Conservation (phyloP, 1,284 basidiomycete genomes). For the Anthracocystis panici-leucophaei region DNA sequence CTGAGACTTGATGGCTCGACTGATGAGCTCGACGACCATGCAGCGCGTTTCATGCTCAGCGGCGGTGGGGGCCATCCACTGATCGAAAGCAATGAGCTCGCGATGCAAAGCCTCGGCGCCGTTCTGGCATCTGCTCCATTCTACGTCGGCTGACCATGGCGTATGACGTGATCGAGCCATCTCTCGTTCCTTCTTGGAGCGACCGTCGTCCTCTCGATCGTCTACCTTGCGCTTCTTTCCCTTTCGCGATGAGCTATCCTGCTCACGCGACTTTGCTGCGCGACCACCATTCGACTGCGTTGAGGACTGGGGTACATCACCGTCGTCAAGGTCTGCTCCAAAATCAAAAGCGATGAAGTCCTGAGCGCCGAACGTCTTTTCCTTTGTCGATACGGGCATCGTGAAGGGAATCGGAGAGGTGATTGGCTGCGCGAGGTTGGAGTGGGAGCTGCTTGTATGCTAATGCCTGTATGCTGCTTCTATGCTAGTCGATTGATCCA, state of each 20-base stretch:
- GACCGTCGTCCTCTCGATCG: slow-evolving; percentile 66
- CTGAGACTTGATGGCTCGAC: slow-evolving; percentile 75
- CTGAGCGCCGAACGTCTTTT: slow-evolving; percentile 42
- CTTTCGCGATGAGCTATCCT: slow-evolving; percentile 18
- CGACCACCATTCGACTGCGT: slow-evolving; percentile 10
- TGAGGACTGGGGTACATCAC: slow-evolving; percentile 16
- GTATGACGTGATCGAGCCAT: slow-evolving; percentile 76
- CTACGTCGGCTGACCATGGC: slow-evolving; percentile 83
- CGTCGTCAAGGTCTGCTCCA: slow-evolving; percentile 34
- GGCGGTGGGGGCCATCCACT: slow-evolving; percentile 87
- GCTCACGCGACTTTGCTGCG: slow-evolving; percentile 14
- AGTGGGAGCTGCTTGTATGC: background rate
- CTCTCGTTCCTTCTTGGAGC: slow-evolving; percentile 75
- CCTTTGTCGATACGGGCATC: slow-evolving; percentile 34
- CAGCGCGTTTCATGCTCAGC: slow-evolving; percentile 86
- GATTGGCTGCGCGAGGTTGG: too few species aligned
- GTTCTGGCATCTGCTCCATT: slow-evolving; percentile 82
- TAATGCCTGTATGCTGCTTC: background rate
- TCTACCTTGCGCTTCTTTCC: slow-evolving; percentile 60
- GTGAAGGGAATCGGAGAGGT: background rate
- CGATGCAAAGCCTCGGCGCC: slow-evolving; percentile 73
- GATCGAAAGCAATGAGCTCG: slow-evolving; percentile 76
- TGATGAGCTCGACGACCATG: slow-evolving; percentile 81
- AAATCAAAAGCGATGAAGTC: slow-evolving; percentile 65
- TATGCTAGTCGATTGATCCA: background rate